Conservation (phyloP, 2,329 filamentous ascomycete species). For the Ascochyta fabae region DNA sequence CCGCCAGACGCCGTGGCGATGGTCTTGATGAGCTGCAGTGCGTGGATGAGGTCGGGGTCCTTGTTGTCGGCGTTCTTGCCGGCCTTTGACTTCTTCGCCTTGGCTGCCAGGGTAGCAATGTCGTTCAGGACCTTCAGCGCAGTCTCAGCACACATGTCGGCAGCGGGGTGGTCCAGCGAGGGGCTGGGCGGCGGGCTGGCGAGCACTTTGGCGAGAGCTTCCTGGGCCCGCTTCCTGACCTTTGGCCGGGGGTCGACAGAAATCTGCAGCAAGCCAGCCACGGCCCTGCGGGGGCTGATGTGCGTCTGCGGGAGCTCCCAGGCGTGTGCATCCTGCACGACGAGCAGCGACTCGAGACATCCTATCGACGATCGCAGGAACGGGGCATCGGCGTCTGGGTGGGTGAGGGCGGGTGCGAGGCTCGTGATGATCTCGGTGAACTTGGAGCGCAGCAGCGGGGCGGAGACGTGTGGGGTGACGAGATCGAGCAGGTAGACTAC, state of each 20-base stretch:
- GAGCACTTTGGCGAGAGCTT: slow-evolving; percentile 83
- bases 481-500: slow-evolving; percentile 96
- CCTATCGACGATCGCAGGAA: slow-evolving; percentile 88
- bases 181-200: slow-evolving; percentile 88
- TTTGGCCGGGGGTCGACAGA: slow-evolving; percentile 89
- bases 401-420: slow-evolving; percentile 81
- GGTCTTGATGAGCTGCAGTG: slow-evolving; percentile 89
- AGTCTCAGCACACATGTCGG: slow-evolving; percentile 94
- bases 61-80: slow-evolving; percentile 64
- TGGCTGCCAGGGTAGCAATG: slow-evolving; percentile 73
- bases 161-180: slow-evolving; percentile 89
- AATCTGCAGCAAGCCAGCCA: slow-evolving; percentile 83
- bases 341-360: slow-evolving; percentile 86
- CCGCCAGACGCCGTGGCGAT: slow-evolving; percentile 86
- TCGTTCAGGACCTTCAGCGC: slow-evolving; percentile 81
- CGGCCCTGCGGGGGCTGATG: slow-evolving; percentile 83
- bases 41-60: slow-evolving; percentile 87
- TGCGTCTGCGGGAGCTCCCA: slow-evolving; percentile 87
- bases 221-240: slow-evolving; percentile 90
- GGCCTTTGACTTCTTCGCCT: slow-evolving; percentile 68
- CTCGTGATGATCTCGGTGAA: slow-evolving; percentile 91
- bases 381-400: slow-evolving; percentile 83
- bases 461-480: slow-evolving; percentile 82
- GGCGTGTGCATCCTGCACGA: slow-evolving; percentile 84
- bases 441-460: slow-evolving; percentile 87